Base-by-base conservation (phyloP, 441 rosid species). In the Rhodomyrtus psidioides region DNA sequence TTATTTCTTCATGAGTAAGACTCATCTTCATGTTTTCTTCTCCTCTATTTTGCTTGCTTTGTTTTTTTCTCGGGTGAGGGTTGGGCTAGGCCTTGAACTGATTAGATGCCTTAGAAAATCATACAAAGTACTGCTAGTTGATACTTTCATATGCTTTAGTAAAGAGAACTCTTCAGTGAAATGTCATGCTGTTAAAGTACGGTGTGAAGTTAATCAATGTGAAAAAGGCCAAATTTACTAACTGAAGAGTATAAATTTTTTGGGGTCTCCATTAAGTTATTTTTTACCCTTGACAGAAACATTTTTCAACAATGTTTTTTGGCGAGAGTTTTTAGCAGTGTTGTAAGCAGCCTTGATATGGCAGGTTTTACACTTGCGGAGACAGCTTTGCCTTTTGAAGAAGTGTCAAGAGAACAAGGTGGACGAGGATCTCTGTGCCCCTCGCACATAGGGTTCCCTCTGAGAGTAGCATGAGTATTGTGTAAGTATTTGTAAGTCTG, bases 321-420 rank as follows among this genome's bases (percentile, higher is more conserved):
- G 49, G 16, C 2, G 49, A 70, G 79, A 70, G 10, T 0, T 9
- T 70, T 34, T 13, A 65, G 79, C 49, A 21, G 79, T 1, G n/a
- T 39, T 10, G 49, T 39, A 49, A 46, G 23, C 76, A 75, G 24
- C 62, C 51, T 70, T 82, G 34, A 55, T 82, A 84, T 53, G 28
- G 81, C 88, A 87, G 88, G 82, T 87, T 28, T 53, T 87, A 51
- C 86, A 87, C 65, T 44, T 87, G 55, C 55, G 88, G 60, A 60
- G 88, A 28, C 88, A 87, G 86, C 88, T 87, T 9, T 84, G 84
- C 81, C 88, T 87, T 81, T 86, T 87, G 39, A 87, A 87, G 84
- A 87, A 87, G 81, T 87, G 88, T 54, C 88, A 84, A 84, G 88
- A 87, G 81, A 59, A 87, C 81, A 84, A 59, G 84, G 88, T 84